Percentiles rank a stretch among this genome's conserved stretches.
Evolutionary conservation across 2,329 filamentous ascomycete species (phyloP).

Genomic region (Zymoseptoria tritici): DNA sequence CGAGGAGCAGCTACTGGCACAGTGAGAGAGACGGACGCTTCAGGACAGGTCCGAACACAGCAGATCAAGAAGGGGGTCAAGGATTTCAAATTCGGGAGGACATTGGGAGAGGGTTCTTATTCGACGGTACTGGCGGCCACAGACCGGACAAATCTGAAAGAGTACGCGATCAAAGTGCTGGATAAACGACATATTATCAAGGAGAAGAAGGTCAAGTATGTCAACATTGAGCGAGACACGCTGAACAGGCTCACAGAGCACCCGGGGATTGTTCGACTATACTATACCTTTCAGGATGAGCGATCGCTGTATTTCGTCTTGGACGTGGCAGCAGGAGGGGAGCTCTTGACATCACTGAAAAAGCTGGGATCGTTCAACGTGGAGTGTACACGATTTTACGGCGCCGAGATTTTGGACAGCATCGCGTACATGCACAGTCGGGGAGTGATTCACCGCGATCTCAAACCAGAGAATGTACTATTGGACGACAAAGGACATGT

Average conservation of each 20-base stretch:
- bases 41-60: slow-evolving; percentile 68
- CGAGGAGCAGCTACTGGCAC: slow-evolving; percentile 81
- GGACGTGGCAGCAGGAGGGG: slow-evolving; percentile 85
- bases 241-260: slow-evolving; percentile 93
- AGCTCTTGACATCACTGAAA: slow-evolving; percentile 86
- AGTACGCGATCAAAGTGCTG: slow-evolving; percentile 96
- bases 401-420: slow-evolving; percentile 89
- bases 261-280: slow-evolving; percentile 89
- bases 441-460: slow-evolving; percentile 89
- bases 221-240: slow-evolving; percentile 99
- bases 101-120: slow-evolving; percentile 93
- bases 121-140: slow-evolving; percentile 91
- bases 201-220: slow-evolving; percentile 99
- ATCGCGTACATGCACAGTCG: slow-evolving; percentile 97
- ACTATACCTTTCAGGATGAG: slow-evolving; percentile 98
- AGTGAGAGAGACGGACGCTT: slow-evolving; percentile 71
- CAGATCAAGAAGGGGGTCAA: slow-evolving; percentile 95
- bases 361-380: slow-evolving; percentile 91
- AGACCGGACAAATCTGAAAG: slow-evolving; percentile 85
- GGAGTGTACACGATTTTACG: slow-evolving; percentile 90
- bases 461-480: slow-evolving; percentile 95
- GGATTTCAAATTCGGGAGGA: slow-evolving; percentile 87
- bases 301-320: slow-evolving; percentile 93
- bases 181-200: slow-evolving; percentile 99
- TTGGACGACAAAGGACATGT: slow-evolving; percentile 94